Evolutionary conservation across 208 protist genomes (phyloP).

Genomic region (Crithidia sp.): DNA sequence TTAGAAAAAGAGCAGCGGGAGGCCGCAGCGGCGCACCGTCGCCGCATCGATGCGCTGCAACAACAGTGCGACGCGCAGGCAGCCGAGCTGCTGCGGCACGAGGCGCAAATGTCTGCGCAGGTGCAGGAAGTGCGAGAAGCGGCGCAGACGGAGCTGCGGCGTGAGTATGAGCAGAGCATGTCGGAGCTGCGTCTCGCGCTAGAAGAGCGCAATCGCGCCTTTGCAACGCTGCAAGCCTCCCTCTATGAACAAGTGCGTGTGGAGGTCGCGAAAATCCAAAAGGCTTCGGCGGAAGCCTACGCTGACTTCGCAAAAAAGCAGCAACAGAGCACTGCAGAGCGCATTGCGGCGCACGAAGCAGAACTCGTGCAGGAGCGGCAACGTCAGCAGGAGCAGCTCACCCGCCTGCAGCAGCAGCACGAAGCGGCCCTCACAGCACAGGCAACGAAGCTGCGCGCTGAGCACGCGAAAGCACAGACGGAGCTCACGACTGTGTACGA

Average conservation of each 20-base stretch:
- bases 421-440: constrained; percentile 27
- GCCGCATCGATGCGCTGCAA: constrained; percentile 17
- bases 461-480: constrained; percentile 3
- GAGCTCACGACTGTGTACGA: constrained; percentile 15
- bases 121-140: constrained; percentile 10
- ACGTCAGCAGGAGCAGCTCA: constrained; percentile 26
- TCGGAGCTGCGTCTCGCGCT: constrained; percentile 32
- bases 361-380: constrained; percentile 16
- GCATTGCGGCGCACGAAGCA: constrained; percentile 20
- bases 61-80: constrained; percentile 29
- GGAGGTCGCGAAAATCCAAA: constrained; percentile 23
- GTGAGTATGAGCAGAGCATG: constrained; percentile 39
- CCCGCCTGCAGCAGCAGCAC: constrained; percentile 18
- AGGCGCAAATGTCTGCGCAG: constrained; percentile 11
- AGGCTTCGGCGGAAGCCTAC: constrained; percentile 30
- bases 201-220: constrained; percentile 29
- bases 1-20: constrained; percentile 2
- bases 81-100: constrained; percentile 14
- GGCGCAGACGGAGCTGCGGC: constrained; percentile 24
- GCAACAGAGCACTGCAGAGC: constrained; percentile 3
- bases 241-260: constrained; percentile 32
- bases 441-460: constrained; percentile 12
- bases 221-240: constrained; percentile 28
- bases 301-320: constrained; percentile 23
- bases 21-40: background rate